phyloP scores from a whole-genome alignment of 257 asterid genomes.

The Jacaranda copaia region DNA sequence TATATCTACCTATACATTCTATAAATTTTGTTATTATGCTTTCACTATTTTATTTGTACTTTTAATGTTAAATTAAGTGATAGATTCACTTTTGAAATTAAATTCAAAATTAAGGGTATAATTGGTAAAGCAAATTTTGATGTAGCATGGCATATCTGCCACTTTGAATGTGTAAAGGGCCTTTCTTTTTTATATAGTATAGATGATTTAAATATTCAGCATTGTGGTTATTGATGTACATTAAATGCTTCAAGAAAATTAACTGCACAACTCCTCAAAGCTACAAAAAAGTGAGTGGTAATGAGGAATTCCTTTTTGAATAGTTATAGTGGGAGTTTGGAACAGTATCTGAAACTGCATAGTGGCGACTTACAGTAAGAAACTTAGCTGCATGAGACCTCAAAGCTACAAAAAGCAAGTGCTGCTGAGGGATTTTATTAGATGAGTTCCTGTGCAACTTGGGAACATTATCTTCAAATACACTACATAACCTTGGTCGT shows the following conservation, averaged over 20 bases:
- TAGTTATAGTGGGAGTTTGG: neutral
- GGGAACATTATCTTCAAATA: neutral
- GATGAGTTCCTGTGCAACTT: conserved; percentile 11
- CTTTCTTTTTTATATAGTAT: too few species aligned
- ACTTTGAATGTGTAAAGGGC: too few species aligned
- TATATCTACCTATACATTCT: too few species aligned
- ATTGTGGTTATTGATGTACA: conserved; percentile 3
- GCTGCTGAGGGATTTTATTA: neutral
- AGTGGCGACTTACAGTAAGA: neutral
- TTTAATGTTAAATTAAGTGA: too few species aligned
- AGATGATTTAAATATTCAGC: neutral
- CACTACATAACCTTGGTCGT: neutral
- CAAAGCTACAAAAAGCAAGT: neutral
- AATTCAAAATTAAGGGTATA: too few species aligned
- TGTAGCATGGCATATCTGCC: too few species aligned
- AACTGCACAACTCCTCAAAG: conserved; percentile 1
- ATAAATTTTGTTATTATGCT: too few species aligned
- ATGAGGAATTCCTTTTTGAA: neutral
- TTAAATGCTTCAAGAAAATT: neutral
- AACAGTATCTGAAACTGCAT: neutral
- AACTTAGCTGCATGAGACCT: conserved; percentile 15
- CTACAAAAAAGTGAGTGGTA: neutral
- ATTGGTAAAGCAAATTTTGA: too few species aligned
- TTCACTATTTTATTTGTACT: too few species aligned
- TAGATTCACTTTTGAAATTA: too few species aligned